A percentile compares a stretch with the other conserved stretches of the same genome.
Evolutionary conservation across 176 grass and related monocot genomes (phyloP).

Genomic region (Rhynchospora pubera): DNA sequence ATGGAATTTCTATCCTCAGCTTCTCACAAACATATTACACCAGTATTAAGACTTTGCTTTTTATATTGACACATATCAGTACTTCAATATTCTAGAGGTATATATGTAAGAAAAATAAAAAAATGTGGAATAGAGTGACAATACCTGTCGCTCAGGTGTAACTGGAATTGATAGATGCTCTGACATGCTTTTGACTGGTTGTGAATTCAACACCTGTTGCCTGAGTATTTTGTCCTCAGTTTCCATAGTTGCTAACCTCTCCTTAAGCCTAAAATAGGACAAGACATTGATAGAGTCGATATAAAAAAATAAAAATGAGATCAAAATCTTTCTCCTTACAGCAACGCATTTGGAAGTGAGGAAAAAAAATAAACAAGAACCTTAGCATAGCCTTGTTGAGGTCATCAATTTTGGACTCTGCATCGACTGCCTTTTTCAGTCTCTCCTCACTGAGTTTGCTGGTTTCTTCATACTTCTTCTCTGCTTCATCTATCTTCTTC

Average conservation of each 20-base stretch:
- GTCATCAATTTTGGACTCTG: slow-evolving; percentile 68
- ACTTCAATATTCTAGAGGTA: background rate
- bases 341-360: background rate
- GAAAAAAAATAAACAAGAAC: slow-evolving; percentile 37
- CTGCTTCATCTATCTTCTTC: slow-evolving; percentile 81
- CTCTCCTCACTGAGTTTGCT: slow-evolving; percentile 87
- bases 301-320: background rate
- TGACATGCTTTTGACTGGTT: slow-evolving; percentile 73
- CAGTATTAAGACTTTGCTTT: background rate
- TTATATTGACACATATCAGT: background rate
- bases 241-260: slow-evolving; percentile 80
- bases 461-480: slow-evolving; percentile 92
- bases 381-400: slow-evolving; percentile 79
- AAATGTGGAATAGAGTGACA: slow-evolving; percentile 17
- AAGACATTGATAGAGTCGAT: slow-evolving; percentile 7
- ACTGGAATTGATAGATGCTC: slow-evolving; percentile 93
- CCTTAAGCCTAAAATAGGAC: slow-evolving; percentile 58
- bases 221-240: slow-evolving; percentile 85
- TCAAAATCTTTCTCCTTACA: background rate
- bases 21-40: background rate
- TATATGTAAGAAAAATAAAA: background rate
- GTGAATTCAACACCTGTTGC: slow-evolving; percentile 56
- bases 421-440: slow-evolving; percentile 68
- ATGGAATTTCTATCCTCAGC: background rate
- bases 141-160: slow-evolving; percentile 46